phyloP scores from a whole-genome alignment of 345 rosid genomes.

The Ailanthus altissimus region DNA sequence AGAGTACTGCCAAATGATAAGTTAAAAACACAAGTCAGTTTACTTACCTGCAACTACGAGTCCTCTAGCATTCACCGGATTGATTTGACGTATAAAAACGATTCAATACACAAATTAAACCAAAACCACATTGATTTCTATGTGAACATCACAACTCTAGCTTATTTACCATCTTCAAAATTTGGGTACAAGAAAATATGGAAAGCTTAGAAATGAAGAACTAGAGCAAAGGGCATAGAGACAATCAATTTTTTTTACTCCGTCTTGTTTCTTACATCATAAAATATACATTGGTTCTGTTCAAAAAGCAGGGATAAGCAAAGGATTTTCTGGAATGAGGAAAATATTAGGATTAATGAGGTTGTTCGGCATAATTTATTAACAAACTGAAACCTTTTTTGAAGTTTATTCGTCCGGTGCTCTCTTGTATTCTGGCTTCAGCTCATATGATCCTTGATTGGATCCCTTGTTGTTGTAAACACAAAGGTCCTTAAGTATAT shows the following conservation, averaged over 20 bases:
- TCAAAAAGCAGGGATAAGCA: neutral
- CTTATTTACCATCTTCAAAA: neutral
- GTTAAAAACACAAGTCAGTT: too few species aligned
- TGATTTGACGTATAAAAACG: too few species aligned
- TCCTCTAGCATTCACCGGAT: too few species aligned
- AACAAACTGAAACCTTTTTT: constrained; percentile 17
- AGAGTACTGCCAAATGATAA: too few species aligned
- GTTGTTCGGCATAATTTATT: neutral
- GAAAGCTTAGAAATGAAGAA: neutral
- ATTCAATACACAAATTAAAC: too few species aligned
- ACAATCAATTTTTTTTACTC: too few species aligned
- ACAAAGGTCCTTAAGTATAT: constrained; percentile 77
- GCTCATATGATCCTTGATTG: constrained; percentile 87
- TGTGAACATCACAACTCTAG: too few species aligned
- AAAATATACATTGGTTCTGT: neutral
- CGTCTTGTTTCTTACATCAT: neutral
- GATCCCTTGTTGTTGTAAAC: constrained; percentile 87
- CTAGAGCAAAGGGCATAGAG: neutral
- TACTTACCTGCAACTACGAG: too few species aligned
- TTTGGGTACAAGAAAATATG: neutral
- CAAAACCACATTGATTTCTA: too few species aligned
- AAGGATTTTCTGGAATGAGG: neutral
- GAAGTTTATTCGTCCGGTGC: constrained; percentile 39
- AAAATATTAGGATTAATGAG: neutral
- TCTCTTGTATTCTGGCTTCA: constrained; percentile 87